Percentiles rank a stretch among this genome's conserved stretches.
phyloP scores from a whole-genome alignment of 257 asterid species.

The Asclepias syriaca region DNA sequence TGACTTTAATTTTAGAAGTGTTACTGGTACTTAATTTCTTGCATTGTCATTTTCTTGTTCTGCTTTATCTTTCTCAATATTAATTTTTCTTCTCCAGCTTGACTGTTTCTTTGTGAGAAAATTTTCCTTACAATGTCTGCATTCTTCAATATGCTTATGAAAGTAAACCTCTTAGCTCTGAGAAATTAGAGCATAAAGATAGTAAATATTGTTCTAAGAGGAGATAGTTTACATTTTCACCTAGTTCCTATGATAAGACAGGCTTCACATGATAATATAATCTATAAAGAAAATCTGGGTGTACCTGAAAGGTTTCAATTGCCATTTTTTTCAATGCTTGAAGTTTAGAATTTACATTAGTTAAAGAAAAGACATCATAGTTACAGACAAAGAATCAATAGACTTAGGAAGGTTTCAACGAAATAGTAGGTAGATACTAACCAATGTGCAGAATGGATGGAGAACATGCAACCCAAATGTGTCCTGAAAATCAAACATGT shows the following conservation, averaged over 20 bases:
- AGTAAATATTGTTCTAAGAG: background rate
- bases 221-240: background rate
- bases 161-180: background rate
- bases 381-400: background rate
- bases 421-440: background rate
- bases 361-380: background rate
- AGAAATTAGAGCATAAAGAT: background rate
- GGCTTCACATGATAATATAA: background rate
- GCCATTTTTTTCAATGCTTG: background rate
- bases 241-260: background rate
- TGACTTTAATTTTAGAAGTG: conserved; percentile 94
- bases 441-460: background rate
- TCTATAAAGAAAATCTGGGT: background rate
- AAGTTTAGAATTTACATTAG: background rate
- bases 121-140: background rate
- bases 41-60: background rate
- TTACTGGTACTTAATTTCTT: conserved; percentile 60
- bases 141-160: background rate
- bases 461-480: background rate
- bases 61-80: background rate
- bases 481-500: background rate
- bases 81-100: background rate
- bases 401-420: background rate
- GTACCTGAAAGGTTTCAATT: background rate
- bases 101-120: background rate